phyloP scores from a whole-genome alignment of 768 basidiomycete genomes.

The Podaxis pistillaris region DNA sequence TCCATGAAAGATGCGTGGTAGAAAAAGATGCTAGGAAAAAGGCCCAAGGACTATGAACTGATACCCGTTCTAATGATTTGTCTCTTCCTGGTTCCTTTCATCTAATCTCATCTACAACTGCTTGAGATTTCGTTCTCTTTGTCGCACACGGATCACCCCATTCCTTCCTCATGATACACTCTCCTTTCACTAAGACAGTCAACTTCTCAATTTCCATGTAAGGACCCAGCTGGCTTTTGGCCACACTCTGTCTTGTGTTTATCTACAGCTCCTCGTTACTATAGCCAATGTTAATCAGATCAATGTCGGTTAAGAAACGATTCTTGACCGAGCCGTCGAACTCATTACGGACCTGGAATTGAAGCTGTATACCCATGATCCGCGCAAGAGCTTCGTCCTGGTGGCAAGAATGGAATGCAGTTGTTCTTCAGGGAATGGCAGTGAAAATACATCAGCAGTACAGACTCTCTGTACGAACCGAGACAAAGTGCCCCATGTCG shows the following conservation, averaged over 20 bases:
- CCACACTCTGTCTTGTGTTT: not conserved
- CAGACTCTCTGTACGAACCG: too few relatives aligned
- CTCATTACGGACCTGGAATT: too few relatives aligned
- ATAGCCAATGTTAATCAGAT: not conserved
- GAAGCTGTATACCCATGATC: too few relatives aligned
- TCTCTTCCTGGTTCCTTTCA: not conserved
- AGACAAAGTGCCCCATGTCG: too few relatives aligned
- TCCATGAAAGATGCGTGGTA: conserved; percentile 2
- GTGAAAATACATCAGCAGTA: too few relatives aligned
- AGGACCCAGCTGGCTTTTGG: not conserved
- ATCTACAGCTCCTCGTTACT: not conserved
- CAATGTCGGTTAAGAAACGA: not conserved
- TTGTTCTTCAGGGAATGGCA: too few relatives aligned
- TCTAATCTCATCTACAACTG: too few relatives aligned
- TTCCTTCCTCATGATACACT: not conserved
- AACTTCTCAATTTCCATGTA: not conserved
- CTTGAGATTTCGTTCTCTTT: too few relatives aligned
- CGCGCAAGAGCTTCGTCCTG: too few relatives aligned
- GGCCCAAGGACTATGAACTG: not conserved
- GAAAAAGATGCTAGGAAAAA: not conserved
- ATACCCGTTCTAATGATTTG: not conserved
- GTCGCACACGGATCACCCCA: not conserved
- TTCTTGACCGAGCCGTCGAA: not conserved
- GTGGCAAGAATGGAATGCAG: too few relatives aligned
- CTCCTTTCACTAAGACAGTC: not conserved